phyloP scores from a whole-genome alignment of 108 stramenopile genomes.

The Nitzschia inconspicua region DNA sequence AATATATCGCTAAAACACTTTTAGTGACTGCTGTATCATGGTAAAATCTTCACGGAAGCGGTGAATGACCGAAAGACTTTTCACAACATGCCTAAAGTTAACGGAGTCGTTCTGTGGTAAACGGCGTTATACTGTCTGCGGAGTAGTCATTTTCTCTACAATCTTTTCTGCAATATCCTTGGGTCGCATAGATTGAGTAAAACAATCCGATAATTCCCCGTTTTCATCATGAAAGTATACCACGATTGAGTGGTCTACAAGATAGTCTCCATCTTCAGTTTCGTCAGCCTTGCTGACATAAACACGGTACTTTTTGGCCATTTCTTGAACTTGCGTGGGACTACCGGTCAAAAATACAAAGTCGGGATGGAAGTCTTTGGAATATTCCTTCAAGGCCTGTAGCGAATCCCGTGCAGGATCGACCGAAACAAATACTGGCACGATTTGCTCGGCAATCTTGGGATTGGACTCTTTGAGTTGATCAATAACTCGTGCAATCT shows the following conservation, averaged over 20 bases:
- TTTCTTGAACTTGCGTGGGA: conserved; percentile 91
- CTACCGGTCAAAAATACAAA: conserved; percentile 91
- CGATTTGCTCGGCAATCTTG: conserved; percentile 58
- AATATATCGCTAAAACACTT: too few relatives aligned
- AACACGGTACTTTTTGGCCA: conserved; percentile 97
- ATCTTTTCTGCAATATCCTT: conserved; percentile 91
- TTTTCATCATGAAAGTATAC: conserved; percentile 95
- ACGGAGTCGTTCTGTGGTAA: too few relatives aligned
- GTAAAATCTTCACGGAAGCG: too few relatives aligned
- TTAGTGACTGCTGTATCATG: too few relatives aligned
- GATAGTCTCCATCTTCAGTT: conserved; percentile 96
- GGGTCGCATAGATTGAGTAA: conserved; percentile 94
- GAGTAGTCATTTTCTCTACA: conserved; percentile 68
- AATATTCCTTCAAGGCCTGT: conserved; percentile 82
- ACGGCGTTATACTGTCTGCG: too few relatives aligned
- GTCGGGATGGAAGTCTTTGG: conserved; percentile 93
- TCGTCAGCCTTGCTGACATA: conserved; percentile 95
- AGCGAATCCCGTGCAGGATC: conserved; percentile 98
- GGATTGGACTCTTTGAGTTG: conserved; percentile 75
- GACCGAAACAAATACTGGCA: conserved; percentile 95
- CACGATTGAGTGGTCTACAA: conserved; percentile 99
- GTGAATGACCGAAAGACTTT: too few relatives aligned
- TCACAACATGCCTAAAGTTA: too few relatives aligned
- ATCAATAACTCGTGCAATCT: conserved; percentile 94
- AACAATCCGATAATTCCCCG: conserved; percentile 97